These are phyloP conservation scores for Exophiala aquamarina DNA, from an alignment of 2,329 filamentous ascomycete genomes.

Conservation along the genomic window DNA sequence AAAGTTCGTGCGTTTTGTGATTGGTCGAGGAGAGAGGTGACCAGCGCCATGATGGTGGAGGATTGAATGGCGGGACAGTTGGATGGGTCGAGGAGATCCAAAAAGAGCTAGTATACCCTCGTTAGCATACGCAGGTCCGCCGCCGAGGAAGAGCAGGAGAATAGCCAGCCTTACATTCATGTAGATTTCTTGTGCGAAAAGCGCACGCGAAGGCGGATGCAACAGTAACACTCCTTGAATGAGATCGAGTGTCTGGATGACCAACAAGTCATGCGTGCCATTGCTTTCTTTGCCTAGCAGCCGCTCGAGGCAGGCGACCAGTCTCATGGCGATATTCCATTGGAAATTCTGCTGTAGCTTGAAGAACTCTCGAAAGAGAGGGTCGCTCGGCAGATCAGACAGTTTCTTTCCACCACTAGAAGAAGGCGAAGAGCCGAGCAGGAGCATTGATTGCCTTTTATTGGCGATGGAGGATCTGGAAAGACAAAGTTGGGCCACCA, in stretches of 20 bases:
- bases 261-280: constrained; percentile 82
- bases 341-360: constrained; percentile 95
- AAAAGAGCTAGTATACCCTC: constrained; percentile 71
- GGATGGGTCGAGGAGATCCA: constrained; percentile 88
- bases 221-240: constrained; percentile 86
- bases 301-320: constrained; percentile 82
- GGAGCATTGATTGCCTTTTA: constrained; percentile 43
- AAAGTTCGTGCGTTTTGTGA: constrained; percentile 89
- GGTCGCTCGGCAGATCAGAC: constrained; percentile 72
- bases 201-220: constrained; percentile 81
- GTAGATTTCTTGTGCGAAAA: constrained; percentile 86
- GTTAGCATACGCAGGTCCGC: no score
- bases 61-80: constrained; percentile 93
- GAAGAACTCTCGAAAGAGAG: constrained; percentile 93
- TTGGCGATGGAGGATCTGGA: constrained; percentile 49
- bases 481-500: constrained; percentile 92
- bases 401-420: constrained; percentile 60
- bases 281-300: constrained; percentile 79
- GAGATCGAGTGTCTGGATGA: constrained; percentile 82
- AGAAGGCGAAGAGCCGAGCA: constrained; percentile 37
- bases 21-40: constrained; percentile 81
- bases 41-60: constrained; percentile 83
- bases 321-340: constrained; percentile 89
- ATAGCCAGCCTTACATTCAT: constrained; percentile 70
- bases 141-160: no score